Base-by-base conservation (phyloP, 169 alveolate species). In the Plasmodium inui region DNA sequence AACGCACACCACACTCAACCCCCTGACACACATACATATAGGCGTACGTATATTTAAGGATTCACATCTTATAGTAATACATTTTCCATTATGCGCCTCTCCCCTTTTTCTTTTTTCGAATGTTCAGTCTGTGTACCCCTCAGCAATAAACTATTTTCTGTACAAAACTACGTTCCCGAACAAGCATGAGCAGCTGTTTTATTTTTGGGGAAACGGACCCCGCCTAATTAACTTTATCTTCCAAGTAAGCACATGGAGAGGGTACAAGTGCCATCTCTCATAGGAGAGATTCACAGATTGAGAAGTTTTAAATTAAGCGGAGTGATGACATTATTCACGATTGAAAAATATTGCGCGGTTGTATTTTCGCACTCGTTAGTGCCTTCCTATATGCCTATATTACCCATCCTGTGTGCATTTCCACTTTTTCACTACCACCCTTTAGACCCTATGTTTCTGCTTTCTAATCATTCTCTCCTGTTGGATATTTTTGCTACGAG, bases 161-260 rank as follows among this genome's bases (percentile, higher is more conserved):
- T 96, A 73, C 92, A 98, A 97, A 41, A 95, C 96, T 5, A 92
- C 96, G 22, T 93, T 96, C 39, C 97, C 97, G 19, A 96, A 96
- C 91, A 96, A 96, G 37, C 98, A 97, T 76, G 98, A 97, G 81
- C 97, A 96, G 86, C 83, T 97, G 10, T 97, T 97, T 88, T 84
- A 91, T 78, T 93, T 96, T 89, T 95, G 96, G 97, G 96, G 98
- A 5, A 95, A 96, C 71, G 98, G 98, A 0, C 98, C 98, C n/a
- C 22, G 86, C 76, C 37, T 91, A 32, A 67, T 91, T 41, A 92
- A 81, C 82, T 85, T 93, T 70, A 89, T 95, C 30, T 86, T 93
- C 81, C 95, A 95, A 37, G 94, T 93, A 41, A 78, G 79, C 8
- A 93, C 83, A 12, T 26, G 26, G 22, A 14, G 83, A 46, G 57